These are phyloP conservation scores for Aspergillus felis DNA, from an alignment of 2,329 filamentous ascomycete species.

Conservation along the genomic window DNA sequence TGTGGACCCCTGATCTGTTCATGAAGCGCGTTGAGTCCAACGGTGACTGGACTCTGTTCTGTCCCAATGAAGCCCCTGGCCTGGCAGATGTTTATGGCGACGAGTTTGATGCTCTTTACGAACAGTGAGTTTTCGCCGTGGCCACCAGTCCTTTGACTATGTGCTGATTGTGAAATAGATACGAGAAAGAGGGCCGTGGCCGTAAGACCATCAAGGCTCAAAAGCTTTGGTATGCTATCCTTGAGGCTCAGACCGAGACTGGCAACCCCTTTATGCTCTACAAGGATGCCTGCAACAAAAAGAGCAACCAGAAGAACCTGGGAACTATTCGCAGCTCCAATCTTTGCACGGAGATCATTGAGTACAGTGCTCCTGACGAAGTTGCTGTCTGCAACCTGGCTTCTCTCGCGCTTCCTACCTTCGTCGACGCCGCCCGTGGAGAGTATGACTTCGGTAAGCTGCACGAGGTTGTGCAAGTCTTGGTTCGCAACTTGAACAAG, in stretches of 20 bases:
- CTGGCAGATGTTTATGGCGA: constrained; percentile 96
- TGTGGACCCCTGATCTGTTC: constrained; percentile 99
- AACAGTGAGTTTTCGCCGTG: constrained; percentile 43
- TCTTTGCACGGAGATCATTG: constrained; percentile 96
- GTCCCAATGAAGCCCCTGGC: constrained; percentile 91
- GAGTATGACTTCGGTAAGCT: constrained; percentile 95
- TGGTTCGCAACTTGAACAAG: constrained; percentile 94
- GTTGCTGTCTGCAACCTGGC: constrained; percentile 98
- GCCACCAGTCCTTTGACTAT: not conserved
- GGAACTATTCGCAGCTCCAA: constrained; percentile 98
- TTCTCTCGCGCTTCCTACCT: constrained; percentile 86
- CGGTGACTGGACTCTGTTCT: constrained; percentile 95
- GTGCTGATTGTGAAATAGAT: constrained; percentile 47
- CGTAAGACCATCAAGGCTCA: constrained; percentile 92
- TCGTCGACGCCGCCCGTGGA: constrained; percentile 78
- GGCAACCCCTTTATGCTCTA: constrained; percentile 99
- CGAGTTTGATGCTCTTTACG: constrained; percentile 92
- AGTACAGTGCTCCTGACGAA: constrained; percentile 96
- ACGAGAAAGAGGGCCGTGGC: constrained; percentile 82
- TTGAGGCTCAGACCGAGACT: constrained; percentile 97
- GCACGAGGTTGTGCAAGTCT: constrained; percentile 87
- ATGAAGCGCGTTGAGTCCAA: constrained; percentile 99
- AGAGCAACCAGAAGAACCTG: constrained; percentile 99
- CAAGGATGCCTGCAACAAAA: constrained; percentile 97
- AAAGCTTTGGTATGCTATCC: constrained; percentile 98